Evolutionary conservation across 176 grass and related monocot genomes (phyloP).

Genomic region (Leersia perrieri): DNA sequence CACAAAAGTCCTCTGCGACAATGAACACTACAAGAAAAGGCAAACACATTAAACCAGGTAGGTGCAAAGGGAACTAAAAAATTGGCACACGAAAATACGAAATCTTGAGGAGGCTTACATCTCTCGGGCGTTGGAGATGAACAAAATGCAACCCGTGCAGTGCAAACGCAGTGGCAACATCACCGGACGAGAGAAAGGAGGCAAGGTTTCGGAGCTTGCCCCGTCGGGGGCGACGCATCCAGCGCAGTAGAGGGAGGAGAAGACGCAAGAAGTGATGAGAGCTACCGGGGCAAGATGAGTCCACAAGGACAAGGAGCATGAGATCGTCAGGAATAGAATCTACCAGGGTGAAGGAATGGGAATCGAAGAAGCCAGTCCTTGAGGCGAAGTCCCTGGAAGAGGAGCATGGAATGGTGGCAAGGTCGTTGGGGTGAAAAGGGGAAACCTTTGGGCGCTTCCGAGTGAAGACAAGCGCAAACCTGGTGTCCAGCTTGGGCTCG

Average conservation of each 20-base stretch:
- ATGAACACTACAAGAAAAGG: constrained; percentile 46
- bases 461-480: constrained; percentile 65
- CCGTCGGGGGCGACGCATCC: constrained; percentile 39
- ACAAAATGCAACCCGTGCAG: constrained; percentile 63
- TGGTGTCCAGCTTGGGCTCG: constrained; percentile 12
- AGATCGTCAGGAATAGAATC: constrained; percentile 1
- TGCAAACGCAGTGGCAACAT: constrained; percentile 31
- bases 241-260: constrained; percentile 44
- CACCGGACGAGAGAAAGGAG: constrained; percentile 37
- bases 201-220: constrained; percentile 48
- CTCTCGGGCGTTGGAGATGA: constrained; percentile 28
- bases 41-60: constrained; percentile 6
- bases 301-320: constrained; percentile 52
- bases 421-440: neutral
- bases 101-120: constrained; percentile 45
- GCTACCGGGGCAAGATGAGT: constrained; percentile 38
- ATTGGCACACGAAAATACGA: neutral
- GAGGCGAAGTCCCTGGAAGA: constrained; percentile 46
- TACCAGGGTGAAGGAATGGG: constrained; percentile 34
- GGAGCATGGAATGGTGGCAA: constrained; percentile 27
- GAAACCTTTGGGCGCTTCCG: constrained; percentile 45
- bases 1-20: constrained; percentile 31
- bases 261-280: constrained; percentile 38
- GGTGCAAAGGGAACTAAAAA: neutral
- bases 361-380: constrained; percentile 30